Percentiles rank a stretch among this genome's conserved stretches.
These are phyloP conservation scores for Blastomyces emzantsi DNA, from an alignment of 2,329 filamentous ascomycete species.

Conservation along the genomic window DNA sequence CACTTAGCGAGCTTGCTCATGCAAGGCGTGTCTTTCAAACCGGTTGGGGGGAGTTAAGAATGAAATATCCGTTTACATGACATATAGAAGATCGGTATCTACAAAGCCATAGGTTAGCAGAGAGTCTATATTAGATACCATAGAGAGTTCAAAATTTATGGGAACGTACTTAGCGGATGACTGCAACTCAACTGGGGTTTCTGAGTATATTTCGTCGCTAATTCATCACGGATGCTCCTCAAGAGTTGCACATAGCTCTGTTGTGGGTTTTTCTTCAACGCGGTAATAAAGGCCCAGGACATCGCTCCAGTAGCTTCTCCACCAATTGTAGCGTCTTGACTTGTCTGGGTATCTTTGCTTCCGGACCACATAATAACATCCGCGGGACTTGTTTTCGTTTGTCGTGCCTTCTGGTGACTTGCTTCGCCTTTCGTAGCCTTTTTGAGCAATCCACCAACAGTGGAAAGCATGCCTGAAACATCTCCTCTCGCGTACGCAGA, in stretches of 20 bases:
- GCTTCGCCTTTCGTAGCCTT: constrained; percentile 72
- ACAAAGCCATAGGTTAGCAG: constrained; percentile 15
- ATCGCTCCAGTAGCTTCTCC: constrained; percentile 92
- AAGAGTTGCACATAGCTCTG: constrained; percentile 94
- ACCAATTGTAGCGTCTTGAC: constrained; percentile 80
- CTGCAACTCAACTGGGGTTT: constrained; percentile 95
- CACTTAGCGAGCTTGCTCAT: background rate
- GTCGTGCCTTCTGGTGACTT: constrained; percentile 67
- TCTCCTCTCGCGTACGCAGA: constrained; percentile 76
- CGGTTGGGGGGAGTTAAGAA: background rate
- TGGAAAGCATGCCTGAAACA: constrained; percentile 67
- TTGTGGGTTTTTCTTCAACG: constrained; percentile 84
- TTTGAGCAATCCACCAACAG: constrained; percentile 78
- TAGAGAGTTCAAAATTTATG: constrained; percentile 17
- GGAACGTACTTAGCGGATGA: constrained; percentile 74
- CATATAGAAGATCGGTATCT: constrained; percentile 59
- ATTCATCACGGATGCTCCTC: constrained; percentile 87
- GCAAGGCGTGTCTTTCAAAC: background rate
- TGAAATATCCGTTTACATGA: constrained; percentile 45
- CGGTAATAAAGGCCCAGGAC: constrained; percentile 93
- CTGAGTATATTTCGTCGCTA: constrained; percentile 79
- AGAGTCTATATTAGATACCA: constrained; percentile 17
- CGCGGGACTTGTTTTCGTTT: constrained; percentile 86
- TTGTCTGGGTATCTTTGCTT: constrained; percentile 92
- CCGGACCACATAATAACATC: constrained; percentile 98